Conservation (phyloP, 2,329 filamentous ascomycete genomes). For the Neurospora sp. region DNA sequence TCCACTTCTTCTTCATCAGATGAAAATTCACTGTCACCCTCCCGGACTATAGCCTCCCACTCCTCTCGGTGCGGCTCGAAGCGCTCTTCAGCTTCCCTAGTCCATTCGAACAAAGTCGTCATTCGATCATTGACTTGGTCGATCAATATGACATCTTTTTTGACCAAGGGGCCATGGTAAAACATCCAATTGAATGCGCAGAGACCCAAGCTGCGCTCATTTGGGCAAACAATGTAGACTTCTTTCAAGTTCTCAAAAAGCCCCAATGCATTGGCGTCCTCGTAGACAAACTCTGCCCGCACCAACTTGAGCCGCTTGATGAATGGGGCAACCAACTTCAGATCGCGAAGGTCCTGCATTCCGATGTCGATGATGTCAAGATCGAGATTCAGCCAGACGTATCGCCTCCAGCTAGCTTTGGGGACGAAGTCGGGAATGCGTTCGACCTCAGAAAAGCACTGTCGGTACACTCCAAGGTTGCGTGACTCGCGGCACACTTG, state of each 20-base stretch:
- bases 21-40: not conserved
- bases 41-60: not conserved
- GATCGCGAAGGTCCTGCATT: not conserved
- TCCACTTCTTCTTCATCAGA: not conserved
- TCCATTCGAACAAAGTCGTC: not conserved
- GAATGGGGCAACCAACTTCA: not conserved
- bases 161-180: not conserved
- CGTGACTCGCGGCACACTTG: not conserved
- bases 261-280: not conserved
- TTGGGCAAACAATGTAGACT: not conserved
- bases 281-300: not conserved
- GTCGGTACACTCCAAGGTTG: not conserved
- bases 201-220: not conserved
- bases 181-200: no score
- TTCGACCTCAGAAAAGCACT: not conserved
- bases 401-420: not conserved
- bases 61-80: not conserved
- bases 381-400: not conserved
- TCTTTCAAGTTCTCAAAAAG: not conserved
- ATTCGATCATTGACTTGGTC: not conserved
- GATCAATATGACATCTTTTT: not conserved
- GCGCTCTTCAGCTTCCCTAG: not conserved
- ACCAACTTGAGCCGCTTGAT: not conserved
- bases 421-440: not conserved
- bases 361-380: not conserved